Evolutionary conservation across 345 rosid species (phyloP).

Genomic region (Murraya koenigii): DNA sequence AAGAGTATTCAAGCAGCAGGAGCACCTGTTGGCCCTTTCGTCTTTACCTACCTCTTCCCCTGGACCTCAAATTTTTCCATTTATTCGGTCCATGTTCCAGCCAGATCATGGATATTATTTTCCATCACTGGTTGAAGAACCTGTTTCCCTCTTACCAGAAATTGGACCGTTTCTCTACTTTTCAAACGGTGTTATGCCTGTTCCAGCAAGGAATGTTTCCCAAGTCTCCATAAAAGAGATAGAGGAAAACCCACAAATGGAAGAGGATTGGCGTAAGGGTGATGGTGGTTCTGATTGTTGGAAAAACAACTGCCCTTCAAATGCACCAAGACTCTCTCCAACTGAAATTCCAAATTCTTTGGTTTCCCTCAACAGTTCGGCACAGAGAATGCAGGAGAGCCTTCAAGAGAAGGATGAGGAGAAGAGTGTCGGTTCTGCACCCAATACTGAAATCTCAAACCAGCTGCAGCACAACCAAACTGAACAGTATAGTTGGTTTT

Average conservation of each 20-base stretch:
- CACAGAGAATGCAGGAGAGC: slow-evolving; percentile 7
- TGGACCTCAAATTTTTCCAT: slow-evolving; percentile 17
- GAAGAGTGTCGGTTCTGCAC: neutral
- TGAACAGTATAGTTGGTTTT: neutral
- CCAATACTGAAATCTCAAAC: slow-evolving; percentile 5
- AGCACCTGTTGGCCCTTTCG: slow-evolving; percentile 2
- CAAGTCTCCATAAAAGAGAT: slow-evolving; percentile 23
- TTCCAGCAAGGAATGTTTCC: slow-evolving; percentile 11
- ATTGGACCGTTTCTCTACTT: slow-evolving; percentile 10
- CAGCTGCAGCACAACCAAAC: slow-evolving; percentile 11
- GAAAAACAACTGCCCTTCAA: slow-evolving; percentile 10
- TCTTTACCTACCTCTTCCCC: slow-evolving; percentile 3
- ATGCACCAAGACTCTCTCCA: slow-evolving; percentile 7
- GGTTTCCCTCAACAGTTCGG: neutral
- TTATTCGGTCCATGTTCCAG: slow-evolving; percentile 2
- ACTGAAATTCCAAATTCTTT: neutral
- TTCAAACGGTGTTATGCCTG: slow-evolving; percentile 10
- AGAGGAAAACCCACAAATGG: slow-evolving; percentile 11
- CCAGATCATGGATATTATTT: slow-evolving; percentile 16
- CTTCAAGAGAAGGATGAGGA: slow-evolving; percentile 1
- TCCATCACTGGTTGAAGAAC: neutral
- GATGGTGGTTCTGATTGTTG: slow-evolving; percentile 2
- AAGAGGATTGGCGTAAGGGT: slow-evolving; percentile 13
- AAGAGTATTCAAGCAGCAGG: slow-evolving; percentile 10
- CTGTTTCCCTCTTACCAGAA: slow-evolving; percentile 9